Conservation (phyloP, 1,139 yeast genomes). For the Protomyces inouyei region DNA sequence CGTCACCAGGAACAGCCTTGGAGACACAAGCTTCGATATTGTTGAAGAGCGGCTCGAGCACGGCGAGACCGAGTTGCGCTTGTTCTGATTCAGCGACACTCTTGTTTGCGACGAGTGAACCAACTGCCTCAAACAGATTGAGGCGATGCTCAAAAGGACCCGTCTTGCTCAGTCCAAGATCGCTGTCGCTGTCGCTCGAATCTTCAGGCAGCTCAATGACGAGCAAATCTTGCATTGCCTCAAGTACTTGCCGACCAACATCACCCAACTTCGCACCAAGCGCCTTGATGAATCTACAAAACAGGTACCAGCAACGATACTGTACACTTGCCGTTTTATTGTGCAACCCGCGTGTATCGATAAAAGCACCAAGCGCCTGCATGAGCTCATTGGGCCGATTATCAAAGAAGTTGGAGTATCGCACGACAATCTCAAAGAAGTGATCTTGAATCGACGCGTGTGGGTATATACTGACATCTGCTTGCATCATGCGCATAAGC, state of each 20-base stretch:
- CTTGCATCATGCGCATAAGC: constrained; percentile 57
- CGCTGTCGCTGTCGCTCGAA: constrained; percentile 43
- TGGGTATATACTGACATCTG: constrained; percentile 39
- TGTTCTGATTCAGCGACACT: constrained; percentile 38
- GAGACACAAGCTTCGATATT: constrained; percentile 57
- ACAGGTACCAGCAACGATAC: constrained; percentile 83
- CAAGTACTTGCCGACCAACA: constrained; percentile 48
- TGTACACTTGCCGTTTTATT: constrained; percentile 68
- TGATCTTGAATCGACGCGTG: constrained; percentile 76
- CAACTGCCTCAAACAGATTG: constrained; percentile 76
- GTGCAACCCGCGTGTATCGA: constrained; percentile 75
- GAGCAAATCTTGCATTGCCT: constrained; percentile 52
- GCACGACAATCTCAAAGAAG: constrained; percentile 78
- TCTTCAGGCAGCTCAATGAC: constrained; percentile 45
- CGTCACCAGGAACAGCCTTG: constrained; percentile 40
- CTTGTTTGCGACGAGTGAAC: constrained; percentile 49
- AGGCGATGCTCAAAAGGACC: constrained; percentile 72
- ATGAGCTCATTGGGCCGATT: constrained; percentile 50
- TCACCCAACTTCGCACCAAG: constrained; percentile 60
- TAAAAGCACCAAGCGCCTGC: constrained; percentile 68
- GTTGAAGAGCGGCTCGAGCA: constrained; percentile 73
- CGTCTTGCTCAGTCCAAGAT: constrained; percentile 45
- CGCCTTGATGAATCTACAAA: constrained; percentile 72
- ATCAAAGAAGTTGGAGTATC: constrained; percentile 65
- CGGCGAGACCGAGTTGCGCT: constrained; percentile 46